These are phyloP conservation scores for Boechera stricta DNA, from an alignment of 345 rosid genomes.

Conservation along the genomic window DNA sequence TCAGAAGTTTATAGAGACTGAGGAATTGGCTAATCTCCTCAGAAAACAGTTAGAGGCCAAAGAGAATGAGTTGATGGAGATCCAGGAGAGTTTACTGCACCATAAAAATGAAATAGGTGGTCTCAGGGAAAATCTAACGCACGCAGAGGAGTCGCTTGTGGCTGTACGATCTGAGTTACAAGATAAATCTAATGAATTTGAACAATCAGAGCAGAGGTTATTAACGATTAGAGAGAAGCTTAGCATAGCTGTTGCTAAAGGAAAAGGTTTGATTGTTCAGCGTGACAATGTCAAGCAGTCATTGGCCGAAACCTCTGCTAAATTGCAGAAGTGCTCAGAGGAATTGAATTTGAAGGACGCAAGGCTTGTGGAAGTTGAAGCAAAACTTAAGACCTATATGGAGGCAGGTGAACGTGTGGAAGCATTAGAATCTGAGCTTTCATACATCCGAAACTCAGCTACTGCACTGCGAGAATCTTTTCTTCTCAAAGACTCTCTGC, in stretches of 20 bases:
- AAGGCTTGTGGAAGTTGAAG: conserved; percentile 71
- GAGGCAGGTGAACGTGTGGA: conserved; percentile 96
- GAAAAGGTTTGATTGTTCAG: conserved; percentile 86
- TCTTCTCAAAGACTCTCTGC: conserved; percentile 92
- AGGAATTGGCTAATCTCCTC: conserved; percentile 46
- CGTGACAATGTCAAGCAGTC: conserved; percentile 83
- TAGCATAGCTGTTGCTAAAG: conserved; percentile 93
- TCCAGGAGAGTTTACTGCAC: conserved; percentile 63
- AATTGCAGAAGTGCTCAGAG: conserved; percentile 75
- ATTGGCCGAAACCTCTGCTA: conserved; percentile 70
- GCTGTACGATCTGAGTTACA: conserved; percentile 56
- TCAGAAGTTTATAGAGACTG: conserved; percentile 61
- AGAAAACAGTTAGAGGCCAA: conserved; percentile 56
- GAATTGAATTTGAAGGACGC: conserved; percentile 78
- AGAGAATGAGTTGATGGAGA: conserved; percentile 54
- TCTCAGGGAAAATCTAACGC: conserved; percentile 59
- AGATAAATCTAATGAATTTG: conserved; percentile 70
- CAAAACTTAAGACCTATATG: conserved; percentile 67
- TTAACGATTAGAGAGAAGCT: conserved; percentile 92
- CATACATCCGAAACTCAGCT: conserved; percentile 97
- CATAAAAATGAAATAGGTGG: conserved; percentile 60
- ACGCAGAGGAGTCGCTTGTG: conserved; percentile 62
- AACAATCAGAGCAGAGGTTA: conserved; percentile 83
- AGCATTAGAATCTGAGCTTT: conserved; percentile 96
- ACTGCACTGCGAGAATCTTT: conserved; percentile 93